These are phyloP conservation scores for Trichoderma lentiforme DNA, from an alignment of 2,329 filamentous ascomycete species.

Conservation along the genomic window DNA sequence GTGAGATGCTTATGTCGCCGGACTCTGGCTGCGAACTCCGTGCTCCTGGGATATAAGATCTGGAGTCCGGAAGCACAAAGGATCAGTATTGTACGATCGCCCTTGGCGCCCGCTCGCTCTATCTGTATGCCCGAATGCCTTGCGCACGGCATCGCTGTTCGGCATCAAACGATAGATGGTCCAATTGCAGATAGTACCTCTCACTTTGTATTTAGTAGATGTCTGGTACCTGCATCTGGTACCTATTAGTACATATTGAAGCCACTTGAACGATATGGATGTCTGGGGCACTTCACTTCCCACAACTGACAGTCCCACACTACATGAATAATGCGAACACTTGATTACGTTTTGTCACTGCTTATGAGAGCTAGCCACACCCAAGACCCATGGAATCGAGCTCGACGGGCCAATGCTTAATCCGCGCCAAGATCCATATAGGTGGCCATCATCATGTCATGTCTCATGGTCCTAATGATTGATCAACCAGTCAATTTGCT, in stretches of 20 bases:
- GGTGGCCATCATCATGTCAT: background rate
- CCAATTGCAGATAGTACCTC: background rate
- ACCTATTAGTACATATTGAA: background rate
- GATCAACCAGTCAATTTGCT: conserved; percentile 7
- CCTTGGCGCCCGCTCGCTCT: background rate
- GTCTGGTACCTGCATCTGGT: background rate
- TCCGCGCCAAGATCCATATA: background rate
- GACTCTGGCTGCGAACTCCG: background rate
- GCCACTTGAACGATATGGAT: background rate
- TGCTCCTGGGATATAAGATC: background rate
- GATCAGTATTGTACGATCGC: background rate
- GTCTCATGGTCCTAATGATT: background rate
- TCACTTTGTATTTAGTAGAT: background rate
- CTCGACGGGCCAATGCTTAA: background rate
- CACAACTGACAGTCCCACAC: background rate
- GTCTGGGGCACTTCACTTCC: background rate
- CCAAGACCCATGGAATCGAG: background rate
- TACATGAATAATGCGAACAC: background rate
- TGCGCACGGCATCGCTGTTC: background rate
- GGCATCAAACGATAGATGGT: background rate
- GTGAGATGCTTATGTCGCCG: background rate
- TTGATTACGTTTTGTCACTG: background rate
- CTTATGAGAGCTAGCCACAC: background rate
- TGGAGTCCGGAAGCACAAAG: background rate
- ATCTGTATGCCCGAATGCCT: background rate